Base-by-base conservation (phyloP, 2,329 filamentous ascomycete genomes). In the Venturia effusa region DNA sequence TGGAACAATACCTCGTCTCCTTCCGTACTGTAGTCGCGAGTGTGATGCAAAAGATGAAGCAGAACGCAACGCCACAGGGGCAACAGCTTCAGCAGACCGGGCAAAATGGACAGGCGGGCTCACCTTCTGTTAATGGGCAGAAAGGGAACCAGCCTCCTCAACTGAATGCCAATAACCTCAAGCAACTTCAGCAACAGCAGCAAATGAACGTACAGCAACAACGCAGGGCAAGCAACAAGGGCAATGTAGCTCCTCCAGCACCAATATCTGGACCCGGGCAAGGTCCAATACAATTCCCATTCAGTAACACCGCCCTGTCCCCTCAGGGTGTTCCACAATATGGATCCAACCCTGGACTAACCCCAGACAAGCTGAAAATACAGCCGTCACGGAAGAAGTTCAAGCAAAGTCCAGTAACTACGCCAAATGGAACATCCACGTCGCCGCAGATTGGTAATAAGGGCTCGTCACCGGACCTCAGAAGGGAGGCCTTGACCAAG, bases 281-380 rank as follows among this genome's bases (percentile, higher is more conserved):
- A 37, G 34, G 54, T 13, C 43, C 63, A 27, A 34, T 57, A 57
- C 51, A 57, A 34, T 64, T 61, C 39, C 45, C 51, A 11, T 60
- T 60, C 34, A 37, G 24, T 22, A 37, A 19, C 13, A 64, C 40
- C 41, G 57, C 32, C 30, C 34, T 17, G 17, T 61, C 62, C 13
- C 63, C 63, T 17, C 51, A 60, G 24, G 64, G 64, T 3, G 64
- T 66, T 11, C 64, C 64, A 17, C 24, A 41, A 30, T 66, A 66
- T 43, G 60, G 41, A 30, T 11, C 22, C 19, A 32, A 57, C 6
- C 51, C 37, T 15, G 37, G 37, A 39, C 37, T 57, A 17, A 43
- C 48, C 10, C 22, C 39, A 22, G 22, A 64, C 37, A 41, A 66
- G 22, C 63, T 66, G 19, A 65, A 65, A 30, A 63, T 65, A 27